Conservation (phyloP, 306 rosid genomes). For the Cotoneaster glaucophyllus region DNA sequence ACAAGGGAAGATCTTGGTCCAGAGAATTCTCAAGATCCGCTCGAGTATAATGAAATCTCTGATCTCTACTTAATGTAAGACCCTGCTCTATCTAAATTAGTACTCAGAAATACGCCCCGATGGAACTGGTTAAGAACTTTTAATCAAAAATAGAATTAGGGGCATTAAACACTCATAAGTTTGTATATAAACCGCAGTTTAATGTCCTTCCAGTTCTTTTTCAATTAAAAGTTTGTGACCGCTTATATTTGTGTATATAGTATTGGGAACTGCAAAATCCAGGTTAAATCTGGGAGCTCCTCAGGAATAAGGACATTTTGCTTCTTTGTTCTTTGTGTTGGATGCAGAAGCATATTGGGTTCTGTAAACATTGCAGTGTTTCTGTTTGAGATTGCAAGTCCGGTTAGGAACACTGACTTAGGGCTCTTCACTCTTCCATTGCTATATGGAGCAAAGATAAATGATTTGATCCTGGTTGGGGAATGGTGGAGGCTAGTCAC, state of each 20-base stretch:
- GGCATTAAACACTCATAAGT: not conserved
- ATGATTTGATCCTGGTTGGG: slow-evolving; percentile 70
- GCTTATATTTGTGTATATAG: too few species aligned
- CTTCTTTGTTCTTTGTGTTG: slow-evolving; percentile 15
- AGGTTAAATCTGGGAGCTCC: too few species aligned
- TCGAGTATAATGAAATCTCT: slow-evolving; percentile 39
- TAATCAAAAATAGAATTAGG: too few species aligned
- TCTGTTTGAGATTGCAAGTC: slow-evolving; percentile 93
- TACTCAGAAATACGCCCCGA: not conserved
- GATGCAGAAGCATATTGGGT: slow-evolving; percentile 67
- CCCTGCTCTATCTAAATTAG: not conserved
- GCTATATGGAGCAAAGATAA: slow-evolving; percentile 86
- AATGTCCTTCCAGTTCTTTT: not conserved
- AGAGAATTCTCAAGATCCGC: slow-evolving; percentile 23
- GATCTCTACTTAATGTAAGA: slow-evolving; percentile 60
- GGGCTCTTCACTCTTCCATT: slow-evolving; percentile 66
- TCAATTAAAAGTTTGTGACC: not conserved
- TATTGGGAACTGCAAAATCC: too few species aligned
- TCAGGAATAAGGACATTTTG: not conserved
- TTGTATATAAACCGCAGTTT: not conserved
- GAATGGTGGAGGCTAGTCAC: slow-evolving; percentile 99
- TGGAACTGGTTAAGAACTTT: too few species aligned
- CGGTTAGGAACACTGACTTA: slow-evolving; percentile 52
- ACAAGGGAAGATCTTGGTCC: slow-evolving; percentile 7
- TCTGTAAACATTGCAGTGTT: slow-evolving; percentile 80